These are phyloP conservation scores for Colletotrichum tofieldiae DNA, from an alignment of 2,329 filamentous ascomycete genomes.

Conservation along the genomic window DNA sequence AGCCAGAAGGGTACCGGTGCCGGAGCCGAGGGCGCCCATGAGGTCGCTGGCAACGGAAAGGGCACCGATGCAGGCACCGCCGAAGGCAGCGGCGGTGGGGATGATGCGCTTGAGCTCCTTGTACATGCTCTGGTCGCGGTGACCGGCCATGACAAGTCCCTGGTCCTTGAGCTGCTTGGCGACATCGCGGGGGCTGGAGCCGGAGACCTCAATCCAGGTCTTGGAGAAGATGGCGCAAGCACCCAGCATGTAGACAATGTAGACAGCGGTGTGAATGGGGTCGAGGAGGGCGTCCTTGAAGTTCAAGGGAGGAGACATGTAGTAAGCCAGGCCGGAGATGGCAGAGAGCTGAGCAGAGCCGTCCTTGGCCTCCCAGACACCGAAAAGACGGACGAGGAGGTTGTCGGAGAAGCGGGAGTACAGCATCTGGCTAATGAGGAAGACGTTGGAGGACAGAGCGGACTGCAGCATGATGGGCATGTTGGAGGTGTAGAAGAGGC, in stretches of 20 bases:
- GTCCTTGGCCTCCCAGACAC: constrained; percentile 98
- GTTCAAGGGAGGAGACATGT: constrained; percentile 99
- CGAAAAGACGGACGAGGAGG: constrained; percentile 95
- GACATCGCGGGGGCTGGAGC: constrained; percentile 96
- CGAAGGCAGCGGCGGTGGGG: constrained; percentile 96
- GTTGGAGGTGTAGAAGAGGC: constrained; percentile 99
- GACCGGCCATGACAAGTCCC: constrained; percentile 98
- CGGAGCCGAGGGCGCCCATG: constrained; percentile 94
- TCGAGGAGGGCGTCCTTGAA: constrained; percentile 97
- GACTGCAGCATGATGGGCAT: constrained; percentile 99
- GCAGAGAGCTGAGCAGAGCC: constrained; percentile 96
- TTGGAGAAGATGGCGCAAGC: constrained; percentile 99
- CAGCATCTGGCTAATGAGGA: constrained; percentile 99
- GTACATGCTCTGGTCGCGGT: constrained; percentile 99
- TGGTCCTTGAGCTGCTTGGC: constrained; percentile 99
- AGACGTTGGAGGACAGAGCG: constrained; percentile 98
- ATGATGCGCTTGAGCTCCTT: constrained; percentile 99
- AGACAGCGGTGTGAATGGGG: constrained; percentile 95
- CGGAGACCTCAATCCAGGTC: constrained; percentile 99
- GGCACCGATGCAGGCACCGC: constrained; percentile 98
- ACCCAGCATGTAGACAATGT: constrained; percentile 97
- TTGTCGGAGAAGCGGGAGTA: constrained; percentile 99
- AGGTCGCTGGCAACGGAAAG: constrained; percentile 96
- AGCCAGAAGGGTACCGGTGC: constrained; percentile 97
- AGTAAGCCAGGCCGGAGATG: constrained; percentile 95